Evolutionary conservation across 192 early-diverging fungal species (phyloP).

Genomic region (Irineochytrium annulatum): DNA sequence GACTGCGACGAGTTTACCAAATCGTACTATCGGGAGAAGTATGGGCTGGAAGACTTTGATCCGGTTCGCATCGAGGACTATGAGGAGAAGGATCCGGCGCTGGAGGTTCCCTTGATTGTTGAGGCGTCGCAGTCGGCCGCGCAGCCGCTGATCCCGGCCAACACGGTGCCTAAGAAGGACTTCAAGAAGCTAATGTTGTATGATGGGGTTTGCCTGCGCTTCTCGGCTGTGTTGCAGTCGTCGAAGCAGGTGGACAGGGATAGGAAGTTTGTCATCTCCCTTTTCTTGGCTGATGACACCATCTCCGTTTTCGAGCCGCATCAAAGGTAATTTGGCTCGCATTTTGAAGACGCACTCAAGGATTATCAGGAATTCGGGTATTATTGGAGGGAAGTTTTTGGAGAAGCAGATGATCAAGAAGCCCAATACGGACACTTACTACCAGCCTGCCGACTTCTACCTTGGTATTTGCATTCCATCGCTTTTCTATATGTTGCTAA

Average conservation of each 20-base stretch:
- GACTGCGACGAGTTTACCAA: conserved; percentile 62
- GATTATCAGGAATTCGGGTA: conserved; percentile 54
- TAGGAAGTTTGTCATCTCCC: conserved; percentile 53
- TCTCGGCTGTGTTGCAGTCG: conserved; percentile 35
- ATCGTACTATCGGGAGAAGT: conserved; percentile 49
- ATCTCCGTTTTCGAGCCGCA: conserved; percentile 58
- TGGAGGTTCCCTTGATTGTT: conserved; percentile 11
- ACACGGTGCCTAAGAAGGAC: conserved; percentile 32
- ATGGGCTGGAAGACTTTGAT: conserved; percentile 47
- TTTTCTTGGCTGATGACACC: conserved; percentile 52
- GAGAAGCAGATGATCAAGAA: conserved; percentile 48
- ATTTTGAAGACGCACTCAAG: too few species aligned
- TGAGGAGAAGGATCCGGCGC: conserved; percentile 21
- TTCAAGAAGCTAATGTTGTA: conserved; percentile 41
- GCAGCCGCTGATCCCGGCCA: conserved; percentile 22
- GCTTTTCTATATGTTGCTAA: background rate
- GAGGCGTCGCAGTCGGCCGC: conserved; percentile 6
- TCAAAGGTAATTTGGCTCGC: too few species aligned
- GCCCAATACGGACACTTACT: conserved; percentile 40
- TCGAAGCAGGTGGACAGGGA: conserved; percentile 47
- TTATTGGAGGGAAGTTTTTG: conserved; percentile 60
- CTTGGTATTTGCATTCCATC: conserved; percentile 39
- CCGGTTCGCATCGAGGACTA: conserved; percentile 49
- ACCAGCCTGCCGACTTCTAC: conserved; percentile 47
- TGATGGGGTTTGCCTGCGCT: conserved; percentile 45